Percentiles rank a stretch among this genome's conserved stretches.
Evolutionary conservation across 2,329 filamentous ascomycete species (phyloP).

Genomic region (Alternaria rosae): DNA sequence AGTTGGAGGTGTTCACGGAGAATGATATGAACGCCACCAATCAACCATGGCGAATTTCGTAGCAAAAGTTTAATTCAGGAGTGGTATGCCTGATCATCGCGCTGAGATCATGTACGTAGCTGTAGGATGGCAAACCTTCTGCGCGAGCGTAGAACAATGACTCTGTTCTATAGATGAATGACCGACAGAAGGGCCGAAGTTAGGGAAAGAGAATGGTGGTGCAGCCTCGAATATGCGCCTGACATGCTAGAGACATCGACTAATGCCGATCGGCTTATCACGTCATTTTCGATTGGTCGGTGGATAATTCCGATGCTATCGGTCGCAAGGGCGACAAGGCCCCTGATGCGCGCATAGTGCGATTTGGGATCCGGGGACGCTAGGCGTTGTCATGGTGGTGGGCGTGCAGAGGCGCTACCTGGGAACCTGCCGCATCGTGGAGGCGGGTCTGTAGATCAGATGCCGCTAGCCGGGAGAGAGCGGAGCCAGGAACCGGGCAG

Average conservation of each 20-base stretch:
- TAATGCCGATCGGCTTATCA: neutral
- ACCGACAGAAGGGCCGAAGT: conserved; percentile 2
- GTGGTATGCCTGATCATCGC: neutral
- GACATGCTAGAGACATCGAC: neutral
- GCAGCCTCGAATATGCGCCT: neutral
- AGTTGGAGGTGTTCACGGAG: neutral
- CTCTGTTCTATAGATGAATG: neutral
- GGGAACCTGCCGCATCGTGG: neutral
- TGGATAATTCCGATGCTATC: neutral
- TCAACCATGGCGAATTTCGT: neutral
- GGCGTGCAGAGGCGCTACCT: neutral
- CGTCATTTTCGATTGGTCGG: neutral
- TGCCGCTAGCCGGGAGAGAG: neutral
- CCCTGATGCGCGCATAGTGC: neutral
- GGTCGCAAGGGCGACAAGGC: neutral
- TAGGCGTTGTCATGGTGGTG: neutral
- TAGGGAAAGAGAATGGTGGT: neutral
- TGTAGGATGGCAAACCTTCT: neutral
- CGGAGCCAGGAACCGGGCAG: neutral
- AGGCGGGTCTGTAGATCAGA: neutral
- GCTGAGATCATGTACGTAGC: neutral
- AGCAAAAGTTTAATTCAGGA: neutral
- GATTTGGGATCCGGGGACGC: neutral
- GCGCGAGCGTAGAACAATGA: conserved; percentile 1
- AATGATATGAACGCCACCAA: neutral